Evolutionary conservation across 495 filamentous ascomycete species (phyloP), one percentile per base, ranked within the genome.

Genomic region (Penicillium silybi): DNA sequence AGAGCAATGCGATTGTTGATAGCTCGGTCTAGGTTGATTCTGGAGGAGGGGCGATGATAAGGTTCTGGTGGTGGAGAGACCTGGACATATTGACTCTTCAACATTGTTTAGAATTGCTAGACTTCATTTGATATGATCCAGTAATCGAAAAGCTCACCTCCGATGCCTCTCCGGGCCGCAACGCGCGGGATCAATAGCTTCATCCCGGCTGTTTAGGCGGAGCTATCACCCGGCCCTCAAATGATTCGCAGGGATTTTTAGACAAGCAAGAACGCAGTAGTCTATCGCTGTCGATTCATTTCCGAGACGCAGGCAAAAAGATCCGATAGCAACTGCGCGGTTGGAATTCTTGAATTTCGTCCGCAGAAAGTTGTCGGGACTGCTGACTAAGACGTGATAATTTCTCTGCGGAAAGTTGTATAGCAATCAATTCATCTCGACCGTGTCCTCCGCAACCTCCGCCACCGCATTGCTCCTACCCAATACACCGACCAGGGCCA

Each of bases 351-450:
- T 32, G 10, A 32, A 52, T 45, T 32, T 49, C 50, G 17, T 54
- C 46, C 56, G 47, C 54, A 50, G 44, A 48, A 62, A 61, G 59
- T 39, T 52, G 43, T 23, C 41, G 40, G 27, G 6, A 11, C 20
- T 62, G 54, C 65, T 65, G 65, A 62, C 47, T 65, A 66, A 64
- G 32, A 46, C 48, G 58, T 44, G 58, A 64, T 56, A 65, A 67
- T 65, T 65, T 67, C 62, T 65, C 59, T 53, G 50, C 46, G 40
- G 39, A 35, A 47, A 50, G 50, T 44, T 54, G 47, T 48, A 62
- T 58, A 62, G 48, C 58, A 52, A 56, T 6, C 61, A 57, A 54
- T 51, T 48, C 35, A 41, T n/a, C 41, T 52, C 35, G 29, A 10
- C 41, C 52, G 53, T 26, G 38, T 39, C 32, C 44, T 55, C 59